Conservation (phyloP, 768 basidiomycete species). For the Chalciporus chontae region DNA sequence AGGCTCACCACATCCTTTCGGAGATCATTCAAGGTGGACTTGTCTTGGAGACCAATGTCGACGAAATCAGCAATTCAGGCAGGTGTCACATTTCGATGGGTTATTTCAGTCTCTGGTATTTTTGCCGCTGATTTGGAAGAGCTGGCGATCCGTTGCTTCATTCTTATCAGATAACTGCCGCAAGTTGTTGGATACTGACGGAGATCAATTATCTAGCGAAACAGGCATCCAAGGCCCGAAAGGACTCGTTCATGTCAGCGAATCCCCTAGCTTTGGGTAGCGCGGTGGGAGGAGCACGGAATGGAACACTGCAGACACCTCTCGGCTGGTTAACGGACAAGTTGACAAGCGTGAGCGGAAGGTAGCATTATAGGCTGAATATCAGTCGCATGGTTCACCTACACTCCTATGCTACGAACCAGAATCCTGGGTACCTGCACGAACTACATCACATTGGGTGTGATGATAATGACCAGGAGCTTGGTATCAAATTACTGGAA, state of each 20-base stretch:
- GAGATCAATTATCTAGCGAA: constrained; percentile 47
- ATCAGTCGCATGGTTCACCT: too few relatives aligned
- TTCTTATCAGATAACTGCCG: constrained; percentile 1
- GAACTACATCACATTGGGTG: neutral
- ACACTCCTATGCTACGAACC: neutral
- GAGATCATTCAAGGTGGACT: constrained; percentile 97
- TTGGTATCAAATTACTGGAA: neutral
- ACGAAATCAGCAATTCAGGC: constrained; percentile 77
- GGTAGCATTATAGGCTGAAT: constrained; percentile 20
- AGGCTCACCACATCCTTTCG: constrained; percentile 94
- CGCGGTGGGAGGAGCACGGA: constrained; percentile 54
- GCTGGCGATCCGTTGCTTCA: neutral
- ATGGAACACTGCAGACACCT: constrained; percentile 63
- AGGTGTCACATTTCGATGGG: constrained; percentile 21
- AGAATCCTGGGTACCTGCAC: neutral
- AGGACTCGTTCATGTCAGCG: constrained; percentile 75
- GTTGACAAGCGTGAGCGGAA: constrained; percentile 60
- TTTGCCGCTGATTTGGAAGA: too few relatives aligned
- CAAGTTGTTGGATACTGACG: constrained; percentile 11
- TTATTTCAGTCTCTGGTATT: neutral
- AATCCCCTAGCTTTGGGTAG: constrained; percentile 78
- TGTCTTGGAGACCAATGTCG: constrained; percentile 92
- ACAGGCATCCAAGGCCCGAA: constrained; percentile 65
- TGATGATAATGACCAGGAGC: neutral
- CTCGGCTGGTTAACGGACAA: constrained; percentile 78